These are phyloP conservation scores for Pueraria montana DNA, from an alignment of 306 rosid species.

Conservation along the genomic window DNA sequence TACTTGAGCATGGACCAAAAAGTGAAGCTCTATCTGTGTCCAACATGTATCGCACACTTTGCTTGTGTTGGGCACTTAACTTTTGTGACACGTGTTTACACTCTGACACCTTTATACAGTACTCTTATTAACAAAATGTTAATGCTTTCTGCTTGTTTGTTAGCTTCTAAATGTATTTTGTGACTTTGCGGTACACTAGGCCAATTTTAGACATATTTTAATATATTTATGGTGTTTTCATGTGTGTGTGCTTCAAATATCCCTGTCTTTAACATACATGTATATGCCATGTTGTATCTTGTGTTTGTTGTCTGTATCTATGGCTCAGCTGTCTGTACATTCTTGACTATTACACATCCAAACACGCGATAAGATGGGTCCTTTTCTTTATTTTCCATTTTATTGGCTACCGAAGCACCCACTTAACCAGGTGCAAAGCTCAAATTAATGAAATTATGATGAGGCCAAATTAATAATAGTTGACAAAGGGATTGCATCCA, in stretches of 20 bases:
- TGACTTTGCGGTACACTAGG: not conserved
- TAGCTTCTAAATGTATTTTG: not conserved
- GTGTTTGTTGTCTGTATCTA: not conserved
- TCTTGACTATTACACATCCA: not conserved
- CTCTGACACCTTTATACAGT: not conserved
- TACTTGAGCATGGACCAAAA: no score
- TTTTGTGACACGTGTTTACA: not conserved
- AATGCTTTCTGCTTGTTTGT: not conserved
- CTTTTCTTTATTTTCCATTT: not conserved
- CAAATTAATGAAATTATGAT: conserved; percentile 21
- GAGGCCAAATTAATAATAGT: not conserved
- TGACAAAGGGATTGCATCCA: not conserved
- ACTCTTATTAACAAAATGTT: not conserved
- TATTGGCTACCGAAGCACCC: not conserved
- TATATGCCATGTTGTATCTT: not conserved
- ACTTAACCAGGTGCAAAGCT: not conserved
- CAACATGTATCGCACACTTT: not conserved
- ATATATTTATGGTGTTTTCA: not conserved
- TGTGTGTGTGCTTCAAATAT: not conserved
- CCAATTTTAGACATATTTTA: not conserved
- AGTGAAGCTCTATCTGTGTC: no score
- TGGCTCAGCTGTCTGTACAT: not conserved
- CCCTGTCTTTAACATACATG: not conserved
- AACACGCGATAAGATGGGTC: not conserved
- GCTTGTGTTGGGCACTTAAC: not conserved